Evolutionary conservation across 2,329 filamentous ascomycete genomes (phyloP).

Genomic region (Xylariaceae sp.): DNA sequence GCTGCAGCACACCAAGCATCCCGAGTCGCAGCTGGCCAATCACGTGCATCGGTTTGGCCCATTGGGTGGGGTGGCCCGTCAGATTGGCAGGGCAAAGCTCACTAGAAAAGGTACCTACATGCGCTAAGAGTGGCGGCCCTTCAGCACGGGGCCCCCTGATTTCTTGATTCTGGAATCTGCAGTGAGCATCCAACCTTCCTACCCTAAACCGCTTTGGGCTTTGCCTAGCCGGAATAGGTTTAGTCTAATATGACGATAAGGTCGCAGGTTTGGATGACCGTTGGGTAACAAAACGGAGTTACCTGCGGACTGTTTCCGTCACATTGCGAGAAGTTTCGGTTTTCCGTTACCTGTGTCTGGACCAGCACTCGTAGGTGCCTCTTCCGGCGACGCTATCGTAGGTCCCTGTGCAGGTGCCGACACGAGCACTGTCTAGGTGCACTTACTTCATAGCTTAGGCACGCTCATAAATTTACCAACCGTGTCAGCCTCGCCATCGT

Average conservation of each 20-base stretch:
- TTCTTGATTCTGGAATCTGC: background rate
- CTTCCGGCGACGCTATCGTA: background rate
- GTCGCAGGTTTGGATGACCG: background rate
- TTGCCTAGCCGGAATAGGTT: background rate
- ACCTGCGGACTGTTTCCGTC: too few species aligned
- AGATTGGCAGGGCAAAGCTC: background rate
- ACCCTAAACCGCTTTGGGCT: too few species aligned
- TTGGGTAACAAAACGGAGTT: background rate
- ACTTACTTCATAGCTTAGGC: background rate
- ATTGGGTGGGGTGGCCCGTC: background rate
- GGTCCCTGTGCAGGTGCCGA: background rate
- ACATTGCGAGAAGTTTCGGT: too few species aligned
- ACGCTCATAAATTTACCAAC: background rate
- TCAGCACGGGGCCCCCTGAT: background rate
- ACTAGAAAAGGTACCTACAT: background rate
- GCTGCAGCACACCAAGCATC: background rate
- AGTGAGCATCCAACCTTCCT: too few species aligned
- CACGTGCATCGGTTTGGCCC: background rate
- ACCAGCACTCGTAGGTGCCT: too few species aligned
- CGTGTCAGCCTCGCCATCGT: conserved; percentile 1
- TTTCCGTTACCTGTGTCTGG: too few species aligned
- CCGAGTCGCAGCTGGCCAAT: background rate
- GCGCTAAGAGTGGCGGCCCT: too few species aligned
- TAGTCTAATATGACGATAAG: background rate
- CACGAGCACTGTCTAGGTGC: background rate